phyloP scores from a whole-genome alignment of 331 rosid species.

The Pyracantha coccinea region DNA sequence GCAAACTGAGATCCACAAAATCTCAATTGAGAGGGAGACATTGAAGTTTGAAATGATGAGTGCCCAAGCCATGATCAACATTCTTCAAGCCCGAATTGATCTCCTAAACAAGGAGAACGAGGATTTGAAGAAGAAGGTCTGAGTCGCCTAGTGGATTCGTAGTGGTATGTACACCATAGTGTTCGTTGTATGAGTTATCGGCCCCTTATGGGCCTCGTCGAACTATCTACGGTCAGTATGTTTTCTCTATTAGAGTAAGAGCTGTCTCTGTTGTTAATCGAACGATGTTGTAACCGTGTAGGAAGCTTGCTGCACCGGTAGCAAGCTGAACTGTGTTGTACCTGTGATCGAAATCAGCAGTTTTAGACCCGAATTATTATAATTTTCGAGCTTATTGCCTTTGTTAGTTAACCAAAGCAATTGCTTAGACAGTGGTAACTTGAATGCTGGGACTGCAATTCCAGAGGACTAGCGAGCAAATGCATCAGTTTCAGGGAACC shows the following conservation, averaged over 20 bases:
- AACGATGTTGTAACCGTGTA: conserved; percentile 14
- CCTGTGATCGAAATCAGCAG: conserved; percentile 1
- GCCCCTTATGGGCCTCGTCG: conserved; percentile 22
- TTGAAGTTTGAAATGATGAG: conserved; percentile 84
- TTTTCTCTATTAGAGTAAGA: conserved; percentile 19
- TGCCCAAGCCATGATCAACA: conserved; percentile 73
- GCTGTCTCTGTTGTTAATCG: conserved; percentile 21
- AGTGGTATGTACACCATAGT: background rate
- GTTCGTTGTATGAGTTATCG: conserved; percentile 16
- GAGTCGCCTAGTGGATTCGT: conserved; percentile 12
- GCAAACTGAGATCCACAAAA: conserved; percentile 62
- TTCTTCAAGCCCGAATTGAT: conserved; percentile 71
- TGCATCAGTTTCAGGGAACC: background rate
- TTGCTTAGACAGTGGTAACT: background rate
- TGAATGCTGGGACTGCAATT: background rate
- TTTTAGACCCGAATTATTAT: background rate
- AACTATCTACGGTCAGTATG: background rate
- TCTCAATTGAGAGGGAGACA: conserved; percentile 65
- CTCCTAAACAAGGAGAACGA: conserved; percentile 56
- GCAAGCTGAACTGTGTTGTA: conserved; percentile 5
- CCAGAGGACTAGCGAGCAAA: background rate
- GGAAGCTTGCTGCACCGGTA: conserved; percentile 8
- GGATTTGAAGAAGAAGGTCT: conserved; percentile 41
- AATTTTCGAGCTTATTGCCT: background rate
- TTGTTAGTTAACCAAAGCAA: background rate